phyloP scores from a whole-genome alignment of 441 rosid species.

The Gossypium aridum region DNA sequence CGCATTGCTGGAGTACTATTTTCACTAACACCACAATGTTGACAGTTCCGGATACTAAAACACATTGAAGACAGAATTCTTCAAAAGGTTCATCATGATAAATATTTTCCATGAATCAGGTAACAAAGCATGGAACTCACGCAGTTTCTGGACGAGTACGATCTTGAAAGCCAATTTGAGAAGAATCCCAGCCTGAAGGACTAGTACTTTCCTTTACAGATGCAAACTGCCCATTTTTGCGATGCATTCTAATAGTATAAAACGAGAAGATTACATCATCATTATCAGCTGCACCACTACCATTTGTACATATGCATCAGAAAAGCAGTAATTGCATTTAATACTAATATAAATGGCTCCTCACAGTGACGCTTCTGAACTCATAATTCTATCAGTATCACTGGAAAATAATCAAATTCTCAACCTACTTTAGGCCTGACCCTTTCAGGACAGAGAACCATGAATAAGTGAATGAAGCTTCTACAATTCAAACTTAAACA shows the following conservation, averaged over 20 bases:
- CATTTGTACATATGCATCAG: not conserved
- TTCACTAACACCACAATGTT: constrained; percentile 66
- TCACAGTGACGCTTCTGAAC: not conserved
- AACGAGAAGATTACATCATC: not conserved
- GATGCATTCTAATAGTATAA: constrained; percentile 50
- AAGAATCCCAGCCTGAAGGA: constrained; percentile 40
- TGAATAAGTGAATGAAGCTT: not conserved
- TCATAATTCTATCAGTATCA: not conserved
- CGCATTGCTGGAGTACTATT: constrained; percentile 72
- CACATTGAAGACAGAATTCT: constrained; percentile 16
- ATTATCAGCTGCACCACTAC: not conserved
- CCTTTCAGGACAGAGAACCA: not conserved
- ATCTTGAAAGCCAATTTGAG: constrained; percentile 38
- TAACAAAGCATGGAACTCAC: constrained; percentile 36
- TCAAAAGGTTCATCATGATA: constrained; percentile 6
- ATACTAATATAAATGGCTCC: not conserved
- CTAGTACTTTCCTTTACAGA: constrained; percentile 51
- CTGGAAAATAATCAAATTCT: not conserved
- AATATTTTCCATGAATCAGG: constrained; percentile 2
- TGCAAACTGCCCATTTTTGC: constrained; percentile 75
- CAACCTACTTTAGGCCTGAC: not conserved
- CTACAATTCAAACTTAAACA: not conserved
- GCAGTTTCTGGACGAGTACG: constrained; percentile 41
- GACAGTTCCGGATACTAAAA: constrained; percentile 47
- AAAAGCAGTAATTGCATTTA: not conserved